A percentile compares a stretch with the other conserved stretches of the same genome.
Evolutionary conservation across 352 stramenopile species (phyloP).

Genomic region (Halophytophthora batemanensis): DNA sequence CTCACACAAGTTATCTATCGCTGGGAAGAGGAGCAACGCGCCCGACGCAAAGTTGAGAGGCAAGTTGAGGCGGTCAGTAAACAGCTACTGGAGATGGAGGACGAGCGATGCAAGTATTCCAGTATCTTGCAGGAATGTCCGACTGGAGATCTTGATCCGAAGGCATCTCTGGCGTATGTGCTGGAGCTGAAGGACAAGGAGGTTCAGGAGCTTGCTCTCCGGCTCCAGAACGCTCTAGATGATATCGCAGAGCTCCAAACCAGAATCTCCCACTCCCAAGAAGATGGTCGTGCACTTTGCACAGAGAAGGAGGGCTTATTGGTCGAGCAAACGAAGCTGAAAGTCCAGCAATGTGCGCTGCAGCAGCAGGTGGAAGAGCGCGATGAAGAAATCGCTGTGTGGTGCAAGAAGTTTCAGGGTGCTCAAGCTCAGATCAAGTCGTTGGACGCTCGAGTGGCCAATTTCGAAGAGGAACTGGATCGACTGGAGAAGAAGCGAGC

Average conservation of each 20-base stretch:
- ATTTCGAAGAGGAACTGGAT: conserved; percentile 47
- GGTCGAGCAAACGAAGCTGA: not conserved
- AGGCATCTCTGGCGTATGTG: conserved; percentile 32
- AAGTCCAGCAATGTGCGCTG: conserved; percentile 5
- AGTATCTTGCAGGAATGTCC: conserved; percentile 38
- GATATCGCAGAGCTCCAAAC: conserved; percentile 4
- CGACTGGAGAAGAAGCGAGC: conserved; percentile 30
- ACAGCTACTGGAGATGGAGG: conserved; percentile 48
- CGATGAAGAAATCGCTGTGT: conserved; percentile 7
- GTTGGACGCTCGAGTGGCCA: conserved; percentile 26
- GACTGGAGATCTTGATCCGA: conserved; percentile 22
- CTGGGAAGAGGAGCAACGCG: conserved; percentile 52
- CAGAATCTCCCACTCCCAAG: conserved; percentile 8
- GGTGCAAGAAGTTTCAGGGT: conserved; percentile 21
- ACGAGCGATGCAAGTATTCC: conserved; percentile 48
- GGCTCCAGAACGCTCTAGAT: conserved; percentile 11
- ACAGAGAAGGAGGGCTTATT: conserved; percentile 17
- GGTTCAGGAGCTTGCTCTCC: conserved; percentile 18
- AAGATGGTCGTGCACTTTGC: conserved; percentile 1
- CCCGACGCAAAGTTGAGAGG: conserved; percentile 31
- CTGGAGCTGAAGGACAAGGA: conserved; percentile 60
- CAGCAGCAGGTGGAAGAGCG: conserved; percentile 6
- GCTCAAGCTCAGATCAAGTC: conserved; percentile 17
- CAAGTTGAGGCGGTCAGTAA: conserved; percentile 26
- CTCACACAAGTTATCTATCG: conserved; percentile 49